Evolutionary conservation across 1,139 yeast genomes (phyloP).

Genomic region (Zygoascus meyerae): DNA sequence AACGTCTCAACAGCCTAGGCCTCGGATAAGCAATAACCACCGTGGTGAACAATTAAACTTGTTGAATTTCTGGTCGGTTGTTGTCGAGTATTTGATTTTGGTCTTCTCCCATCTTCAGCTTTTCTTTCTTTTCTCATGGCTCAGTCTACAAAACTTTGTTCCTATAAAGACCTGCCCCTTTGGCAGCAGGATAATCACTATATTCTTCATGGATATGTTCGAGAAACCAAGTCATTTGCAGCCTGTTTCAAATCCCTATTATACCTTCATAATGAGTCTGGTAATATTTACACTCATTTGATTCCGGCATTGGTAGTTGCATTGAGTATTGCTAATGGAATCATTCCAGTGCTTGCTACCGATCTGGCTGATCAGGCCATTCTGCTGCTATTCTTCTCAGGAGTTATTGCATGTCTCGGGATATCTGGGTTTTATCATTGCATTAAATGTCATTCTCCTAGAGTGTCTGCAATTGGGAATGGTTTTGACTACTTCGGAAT

Average conservation of each 20-base stretch:
- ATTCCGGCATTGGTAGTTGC: slow-evolving; percentile 50
- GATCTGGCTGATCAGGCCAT: slow-evolving; percentile 41
- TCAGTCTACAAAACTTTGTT: slow-evolving; percentile 1
- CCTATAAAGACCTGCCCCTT: slow-evolving; percentile 53
- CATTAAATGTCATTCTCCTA: slow-evolving; percentile 65
- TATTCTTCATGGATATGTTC: slow-evolving; percentile 70
- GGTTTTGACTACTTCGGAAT: slow-evolving; percentile 86
- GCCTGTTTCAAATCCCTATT: slow-evolving; percentile 52
- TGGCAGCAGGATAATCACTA: slow-evolving; percentile 89
- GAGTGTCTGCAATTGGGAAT: slow-evolving; percentile 61
- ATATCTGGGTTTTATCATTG: slow-evolving; percentile 76
- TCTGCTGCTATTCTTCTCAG: slow-evolving; percentile 43
- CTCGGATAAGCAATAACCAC: too few relatives aligned
- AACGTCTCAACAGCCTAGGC: too few relatives aligned
- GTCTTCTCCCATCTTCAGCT: too few relatives aligned
- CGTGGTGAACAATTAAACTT: too few relatives aligned
- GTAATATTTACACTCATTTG: slow-evolving; percentile 76
- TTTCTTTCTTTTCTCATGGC: too few relatives aligned
- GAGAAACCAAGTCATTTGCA: slow-evolving; percentile 51
- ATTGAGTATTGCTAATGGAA: slow-evolving; percentile 15
- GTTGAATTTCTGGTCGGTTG: too few relatives aligned
- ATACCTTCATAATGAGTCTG: slow-evolving; percentile 76
- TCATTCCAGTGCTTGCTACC: slow-evolving; percentile 43
- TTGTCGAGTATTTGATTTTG: too few relatives aligned
- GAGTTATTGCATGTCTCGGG: slow-evolving; percentile 55